Evolutionary conservation across 169 alveolate species (phyloP), one percentile per base, ranked within the genome.

Genomic region (Theileria equi): DNA sequence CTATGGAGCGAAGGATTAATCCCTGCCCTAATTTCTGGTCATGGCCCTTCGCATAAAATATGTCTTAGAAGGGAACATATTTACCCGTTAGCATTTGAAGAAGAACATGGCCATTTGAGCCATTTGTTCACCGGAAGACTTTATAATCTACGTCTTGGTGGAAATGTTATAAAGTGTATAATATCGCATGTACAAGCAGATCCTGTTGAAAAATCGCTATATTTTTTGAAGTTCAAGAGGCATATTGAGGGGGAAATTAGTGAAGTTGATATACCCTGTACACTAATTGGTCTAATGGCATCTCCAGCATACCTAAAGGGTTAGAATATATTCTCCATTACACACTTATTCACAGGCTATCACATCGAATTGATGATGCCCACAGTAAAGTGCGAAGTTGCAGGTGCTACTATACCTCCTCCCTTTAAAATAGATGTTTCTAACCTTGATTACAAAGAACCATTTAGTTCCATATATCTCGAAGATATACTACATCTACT

Each of bases 241-340:
- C 94, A 88, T 47, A 88, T 79, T 13, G 81, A 71, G n/a, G 92
- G 93, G 40, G 45, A 74, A 25, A 69, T 90, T 23, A 69, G 89
- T 10, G 88, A 80, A 63, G 80, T 90, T 29, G 77, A 85, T 45
- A 67, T 90, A 19, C 95, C 95, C 7, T 71, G 90, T 17, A 79
- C 89, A 31, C 48, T 90, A 40, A 81, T 86, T 13, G 95, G 95
- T 5, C 81, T 90, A 21, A 62, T 90, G 61, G 94, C 91, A n/a
- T 90, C 91, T 36, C 95, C 95, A 7, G 95, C 95, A 5, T 90
- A 90, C 57, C 66, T 83, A 16, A 80, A 78, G 70, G 95, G 95
- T 74, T 47, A 34, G 17, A 16, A 26, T 4, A n/a, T 10, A 26
- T n/a, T 2, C 53, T 3, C 19, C 26, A 28, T 26, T 10, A n/a